Conservation (phyloP, 192 early-diverging fungal species). For the Coemansia asiatica region DNA sequence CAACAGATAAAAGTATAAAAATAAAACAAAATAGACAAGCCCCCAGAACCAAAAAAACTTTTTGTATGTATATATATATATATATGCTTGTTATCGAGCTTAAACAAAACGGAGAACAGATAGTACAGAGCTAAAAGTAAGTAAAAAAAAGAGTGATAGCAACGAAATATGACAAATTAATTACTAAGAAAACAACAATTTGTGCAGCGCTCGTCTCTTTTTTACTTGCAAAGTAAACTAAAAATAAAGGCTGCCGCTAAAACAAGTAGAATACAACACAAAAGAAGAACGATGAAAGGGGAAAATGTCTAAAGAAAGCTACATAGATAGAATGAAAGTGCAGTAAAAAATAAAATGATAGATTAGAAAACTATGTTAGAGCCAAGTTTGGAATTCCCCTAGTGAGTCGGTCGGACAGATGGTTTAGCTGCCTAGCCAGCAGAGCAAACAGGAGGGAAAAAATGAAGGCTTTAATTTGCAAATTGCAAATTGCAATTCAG, state of each 20-base stretch:
- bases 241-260: constrained; percentile 20
- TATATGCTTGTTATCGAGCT: neutral
- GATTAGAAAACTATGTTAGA: neutral
- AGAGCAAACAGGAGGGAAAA: neutral
- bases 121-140: neutral
- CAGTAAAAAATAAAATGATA: constrained; percentile 3
- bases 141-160: neutral
- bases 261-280: constrained; percentile 20
- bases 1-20: neutral
- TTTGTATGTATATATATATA: neutral
- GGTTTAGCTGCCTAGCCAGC: neutral
- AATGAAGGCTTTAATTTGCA: too few relatives aligned
- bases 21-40: neutral
- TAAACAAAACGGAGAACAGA: constrained; percentile 6
- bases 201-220: neutral
- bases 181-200: neutral
- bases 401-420: too few relatives aligned
- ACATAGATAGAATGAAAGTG: neutral
- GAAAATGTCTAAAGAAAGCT: constrained; percentile 13
- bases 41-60: neutral
- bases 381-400: neutral
- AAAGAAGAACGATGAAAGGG: too few relatives aligned
- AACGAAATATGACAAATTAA: neutral
- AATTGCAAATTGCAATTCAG: neutral
- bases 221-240: constrained; percentile 4